Conservation (phyloP, 23 red algal species). For the Pyropia yezoensis region DNA sequence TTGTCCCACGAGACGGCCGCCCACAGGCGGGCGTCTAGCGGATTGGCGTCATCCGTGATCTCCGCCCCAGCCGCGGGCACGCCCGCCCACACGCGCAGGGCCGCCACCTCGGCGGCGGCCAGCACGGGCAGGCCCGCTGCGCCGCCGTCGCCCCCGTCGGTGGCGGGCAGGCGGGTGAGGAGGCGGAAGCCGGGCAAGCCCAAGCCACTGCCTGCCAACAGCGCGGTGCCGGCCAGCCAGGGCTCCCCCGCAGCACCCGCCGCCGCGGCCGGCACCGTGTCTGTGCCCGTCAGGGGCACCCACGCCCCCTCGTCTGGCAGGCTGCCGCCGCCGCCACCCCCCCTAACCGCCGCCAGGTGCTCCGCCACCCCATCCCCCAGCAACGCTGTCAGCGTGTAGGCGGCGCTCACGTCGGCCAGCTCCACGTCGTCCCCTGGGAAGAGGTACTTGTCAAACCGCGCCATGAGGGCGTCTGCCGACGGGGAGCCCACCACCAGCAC, state of each 20-base stretch:
- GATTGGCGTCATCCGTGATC: conserved; percentile 11
- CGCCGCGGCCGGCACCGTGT: neutral
- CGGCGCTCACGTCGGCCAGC: neutral
- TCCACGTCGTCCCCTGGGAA: conserved; percentile 37
- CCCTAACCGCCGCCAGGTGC: neutral
- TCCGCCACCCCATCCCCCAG: conserved; percentile 1
- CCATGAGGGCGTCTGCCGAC: neutral
- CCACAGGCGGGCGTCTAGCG: conserved; percentile 47
- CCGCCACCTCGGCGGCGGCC: conserved; percentile 10
- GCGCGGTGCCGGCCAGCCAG: neutral
- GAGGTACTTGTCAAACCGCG: conserved; percentile 18
- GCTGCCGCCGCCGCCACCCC: neutral
- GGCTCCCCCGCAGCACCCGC: neutral
- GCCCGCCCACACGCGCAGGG: conserved; percentile 8
- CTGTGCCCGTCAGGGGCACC: neutral
- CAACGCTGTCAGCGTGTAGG: conserved; percentile 1
- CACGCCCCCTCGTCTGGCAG: neutral
- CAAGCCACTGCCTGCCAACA: neutral
- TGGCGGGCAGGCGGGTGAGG: neutral
- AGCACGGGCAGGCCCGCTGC: neutral
- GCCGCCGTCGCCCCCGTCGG: neutral
- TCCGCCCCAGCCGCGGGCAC: conserved; percentile 10
- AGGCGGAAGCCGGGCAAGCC: neutral
- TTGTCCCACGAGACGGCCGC: conserved; percentile 30
- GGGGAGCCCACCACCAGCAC: conserved; percentile 10